phyloP scores from a whole-genome alignment of 176 grass and related monocot species.

The Cymbopogon citratus region DNA sequence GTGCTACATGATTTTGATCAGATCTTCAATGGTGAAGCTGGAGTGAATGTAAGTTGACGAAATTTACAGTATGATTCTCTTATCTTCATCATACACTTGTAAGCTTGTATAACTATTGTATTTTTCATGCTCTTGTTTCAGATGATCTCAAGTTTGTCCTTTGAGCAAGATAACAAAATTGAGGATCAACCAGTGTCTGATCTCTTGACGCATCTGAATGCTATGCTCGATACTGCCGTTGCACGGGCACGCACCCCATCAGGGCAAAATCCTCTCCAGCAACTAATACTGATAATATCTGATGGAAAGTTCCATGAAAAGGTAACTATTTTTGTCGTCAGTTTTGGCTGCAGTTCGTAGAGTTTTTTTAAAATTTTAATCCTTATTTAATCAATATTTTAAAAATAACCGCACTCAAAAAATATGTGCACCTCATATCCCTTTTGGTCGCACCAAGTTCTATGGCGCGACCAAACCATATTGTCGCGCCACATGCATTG shows the following conservation, averaged over 20 bases:
- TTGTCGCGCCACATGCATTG: too few species aligned
- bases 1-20: slow-evolving; percentile 94
- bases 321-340: slow-evolving; percentile 25
- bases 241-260: slow-evolving; percentile 72
- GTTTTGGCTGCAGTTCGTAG: background rate
- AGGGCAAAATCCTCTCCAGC: slow-evolving; percentile 80
- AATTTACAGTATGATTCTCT: background rate
- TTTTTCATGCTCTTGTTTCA: slow-evolving; percentile 24
- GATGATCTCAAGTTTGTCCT: slow-evolving; percentile 87
- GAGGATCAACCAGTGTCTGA: slow-evolving; percentile 84
- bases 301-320: slow-evolving; percentile 94
- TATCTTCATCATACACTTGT: background rate
- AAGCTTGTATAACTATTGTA: slow-evolving; percentile 2
- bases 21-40: slow-evolving; percentile 81
- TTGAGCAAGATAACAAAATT: slow-evolving; percentile 95
- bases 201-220: slow-evolving; percentile 72
- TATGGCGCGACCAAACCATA: too few species aligned
- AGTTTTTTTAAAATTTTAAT: too few species aligned
- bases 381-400: too few species aligned
- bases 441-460: too few species aligned
- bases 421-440: too few species aligned
- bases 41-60: slow-evolving; percentile 52
- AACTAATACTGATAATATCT: slow-evolving; percentile 81
- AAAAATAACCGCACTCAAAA: too few species aligned
- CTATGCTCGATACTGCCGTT: slow-evolving; percentile 72